Conservation (phyloP, 495 filamentous ascomycete genomes). For the Aspergillus nidulans region DNA sequence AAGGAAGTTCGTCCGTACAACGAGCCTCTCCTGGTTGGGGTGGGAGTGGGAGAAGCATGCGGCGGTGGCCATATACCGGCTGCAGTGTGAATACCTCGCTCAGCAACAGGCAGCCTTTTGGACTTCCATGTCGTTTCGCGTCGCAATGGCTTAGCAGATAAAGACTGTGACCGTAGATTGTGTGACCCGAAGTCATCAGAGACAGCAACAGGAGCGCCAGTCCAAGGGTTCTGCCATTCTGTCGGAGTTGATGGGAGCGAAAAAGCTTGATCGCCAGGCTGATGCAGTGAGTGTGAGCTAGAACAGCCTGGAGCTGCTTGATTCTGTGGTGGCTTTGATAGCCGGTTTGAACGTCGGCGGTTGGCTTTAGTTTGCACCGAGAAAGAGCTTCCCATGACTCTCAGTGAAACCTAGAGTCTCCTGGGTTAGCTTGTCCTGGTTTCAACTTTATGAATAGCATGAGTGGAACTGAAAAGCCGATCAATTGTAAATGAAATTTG, state of each 20-base stretch:
- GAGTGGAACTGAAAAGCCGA: background rate
- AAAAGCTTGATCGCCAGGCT: conserved; percentile 4
- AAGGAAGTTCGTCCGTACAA: conserved; percentile 15
- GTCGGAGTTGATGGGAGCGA: conserved; percentile 5
- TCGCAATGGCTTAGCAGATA: conserved; percentile 10
- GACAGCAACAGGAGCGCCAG: conserved; percentile 11
- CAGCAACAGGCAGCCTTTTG: background rate
- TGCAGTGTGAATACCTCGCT: conserved; percentile 4
- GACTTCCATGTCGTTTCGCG: conserved; percentile 9
- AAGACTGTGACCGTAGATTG: conserved; percentile 15
- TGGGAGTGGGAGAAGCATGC: conserved; percentile 2
- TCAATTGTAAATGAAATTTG: background rate
- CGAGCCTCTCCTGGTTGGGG: conserved; percentile 6
- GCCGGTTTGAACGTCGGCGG: conserved; percentile 32
- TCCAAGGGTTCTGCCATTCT: conserved; percentile 19
- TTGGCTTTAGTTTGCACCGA: conserved; percentile 36
- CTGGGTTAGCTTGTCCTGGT: conserved; percentile 14
- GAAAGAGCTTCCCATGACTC: conserved; percentile 37
- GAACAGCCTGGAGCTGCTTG: conserved; percentile 14
- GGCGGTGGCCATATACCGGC: background rate
- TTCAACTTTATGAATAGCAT: background rate
- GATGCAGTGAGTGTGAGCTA: conserved; percentile 12
- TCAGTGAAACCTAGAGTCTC: conserved; percentile 3
- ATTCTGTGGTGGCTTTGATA: conserved; percentile 42
- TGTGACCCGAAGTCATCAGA: background rate